Evolutionary conservation across 164 flowering plant genomes (phyloP), one percentile per base, ranked within the genome.

Genomic region (Buxus sempervirens): DNA sequence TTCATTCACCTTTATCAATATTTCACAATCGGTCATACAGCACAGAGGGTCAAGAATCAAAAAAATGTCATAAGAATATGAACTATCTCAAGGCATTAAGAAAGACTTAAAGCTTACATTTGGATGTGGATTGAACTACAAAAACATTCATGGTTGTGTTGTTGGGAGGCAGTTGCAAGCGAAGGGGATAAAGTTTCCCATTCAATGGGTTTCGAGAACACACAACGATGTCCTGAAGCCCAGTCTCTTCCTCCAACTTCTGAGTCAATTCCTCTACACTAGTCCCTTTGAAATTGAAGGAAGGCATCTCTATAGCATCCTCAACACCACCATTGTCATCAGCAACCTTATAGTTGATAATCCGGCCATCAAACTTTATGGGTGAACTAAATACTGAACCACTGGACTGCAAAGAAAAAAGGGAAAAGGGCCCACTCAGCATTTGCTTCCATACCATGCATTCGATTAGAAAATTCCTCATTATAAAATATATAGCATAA

Each of bases 91-190:
- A 54, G 27, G 27, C 36, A 19, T 24, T 25, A 19, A 19, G 18
- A 32, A 38, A 58, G 62, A 27, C 26, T 41, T n/a, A 54, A 60
- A 56, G 64, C 76, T 75, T 60, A 91, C 98, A 80, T 80, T 57
- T 81, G 0, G 93, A 86, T 0, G 89, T 73, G 0, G 87, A 54
- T n/a, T 74, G 80, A 58, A 95, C 78, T 15, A 92, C 80, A 16
- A 95, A 77, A 24, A 95, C 86, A 60, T 83, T 86, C 97, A 95
- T 90, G 45, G 77, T 76, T 1, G 80, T 57, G 71, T 81, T 90
- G 75, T 89, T 89, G 24, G 99, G 99, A 69, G 99, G 99, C 53
- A 95, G 95, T 68, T 86, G 91, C 78, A 95, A 65, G 18, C 91
- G 90, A 53, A 95, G 93, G 5, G 97, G 99, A 71, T 80, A 88